Evolutionary conservation across 2,329 filamentous ascomycete genomes (phyloP).

Genomic region (Fusarium praegraminearum): DNA sequence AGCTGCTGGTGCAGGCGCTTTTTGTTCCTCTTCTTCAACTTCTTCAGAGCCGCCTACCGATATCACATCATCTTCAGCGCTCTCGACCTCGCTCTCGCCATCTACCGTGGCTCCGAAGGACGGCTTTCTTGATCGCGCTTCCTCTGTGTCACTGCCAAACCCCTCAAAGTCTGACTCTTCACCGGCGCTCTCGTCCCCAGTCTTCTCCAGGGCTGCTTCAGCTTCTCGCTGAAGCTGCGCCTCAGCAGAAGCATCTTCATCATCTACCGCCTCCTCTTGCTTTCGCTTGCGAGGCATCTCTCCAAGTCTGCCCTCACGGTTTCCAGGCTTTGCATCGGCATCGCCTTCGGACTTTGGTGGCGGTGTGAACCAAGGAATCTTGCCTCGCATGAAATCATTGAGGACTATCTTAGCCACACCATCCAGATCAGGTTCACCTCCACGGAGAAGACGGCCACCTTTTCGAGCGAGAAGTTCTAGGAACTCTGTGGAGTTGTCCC

Average conservation of each 20-base stretch:
- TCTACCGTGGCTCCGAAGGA: constrained; percentile 51
- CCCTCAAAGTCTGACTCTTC: constrained; percentile 55
- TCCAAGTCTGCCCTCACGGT: constrained; percentile 81
- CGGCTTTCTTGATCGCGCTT: constrained; percentile 48
- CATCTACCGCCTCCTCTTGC: constrained; percentile 64
- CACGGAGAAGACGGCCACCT: constrained; percentile 85
- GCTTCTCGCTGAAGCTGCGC: constrained; percentile 47
- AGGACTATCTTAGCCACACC: constrained; percentile 97
- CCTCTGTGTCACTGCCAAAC: constrained; percentile 54
- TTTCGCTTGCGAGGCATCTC: constrained; percentile 90
- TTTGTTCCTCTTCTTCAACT: constrained; percentile 31
- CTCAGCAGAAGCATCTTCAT: constrained; percentile 53
- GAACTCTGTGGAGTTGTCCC: constrained; percentile 82
- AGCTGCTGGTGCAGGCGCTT: constrained; percentile 12
- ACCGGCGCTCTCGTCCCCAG: constrained; percentile 52
- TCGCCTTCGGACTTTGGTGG: constrained; percentile 72
- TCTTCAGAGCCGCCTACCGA: constrained; percentile 51
- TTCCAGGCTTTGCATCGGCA: constrained; percentile 67
- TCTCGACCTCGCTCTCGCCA: constrained; percentile 56
- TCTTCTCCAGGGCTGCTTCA: constrained; percentile 45
- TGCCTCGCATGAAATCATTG: constrained; percentile 95
- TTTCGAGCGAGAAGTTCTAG: constrained; percentile 89
- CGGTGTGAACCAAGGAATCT: constrained; percentile 95
- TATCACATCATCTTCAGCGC: constrained; percentile 56
- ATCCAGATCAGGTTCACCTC: constrained; percentile 94